Evolutionary conservation across 1,284 basidiomycete species (phyloP).

Genomic region (Lentinula novae-zelandiae): DNA sequence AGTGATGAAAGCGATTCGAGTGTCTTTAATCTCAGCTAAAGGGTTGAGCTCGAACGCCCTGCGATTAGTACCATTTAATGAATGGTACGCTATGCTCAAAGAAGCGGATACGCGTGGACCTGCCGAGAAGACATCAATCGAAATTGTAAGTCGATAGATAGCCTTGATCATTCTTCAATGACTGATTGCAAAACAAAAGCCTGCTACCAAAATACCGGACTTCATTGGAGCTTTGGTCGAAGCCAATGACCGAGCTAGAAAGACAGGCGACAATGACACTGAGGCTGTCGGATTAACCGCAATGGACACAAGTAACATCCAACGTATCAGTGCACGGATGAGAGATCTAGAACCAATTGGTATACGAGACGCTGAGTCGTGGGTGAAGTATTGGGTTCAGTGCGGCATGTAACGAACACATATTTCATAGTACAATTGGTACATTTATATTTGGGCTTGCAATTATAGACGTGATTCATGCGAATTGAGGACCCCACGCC

Average conservation of each 20-base stretch:
- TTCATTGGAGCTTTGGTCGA: slow-evolving; percentile 25
- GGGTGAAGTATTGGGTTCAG: slow-evolving; percentile 5
- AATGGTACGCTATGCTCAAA: slow-evolving; percentile 29
- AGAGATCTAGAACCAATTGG: neutral
- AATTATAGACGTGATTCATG: no score
- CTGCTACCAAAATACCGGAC: slow-evolving; percentile 30
- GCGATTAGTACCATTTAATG: slow-evolving; percentile 24
- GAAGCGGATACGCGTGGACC: slow-evolving; percentile 6
- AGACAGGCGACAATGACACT: no score
- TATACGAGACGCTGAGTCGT: neutral
- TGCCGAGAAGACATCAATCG: slow-evolving; percentile 8
- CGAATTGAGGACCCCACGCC: no score
- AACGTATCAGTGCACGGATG: neutral
- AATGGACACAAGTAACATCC: slow-evolving; percentile 21
- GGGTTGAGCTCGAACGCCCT: slow-evolving; percentile 21
- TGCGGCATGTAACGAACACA: neutral
- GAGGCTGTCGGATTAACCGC: neutral
- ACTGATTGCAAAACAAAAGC: slow-evolving; percentile 19
- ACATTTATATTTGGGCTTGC: no score
- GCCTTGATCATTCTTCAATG: neutral
- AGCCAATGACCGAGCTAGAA: neutral
- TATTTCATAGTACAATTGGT: no score
- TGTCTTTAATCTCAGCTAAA: slow-evolving; percentile 22
- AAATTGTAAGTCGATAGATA: slow-evolving; percentile 10
- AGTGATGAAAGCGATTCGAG: neutral